Evolutionary conservation across 129 eudicot species (phyloP), one percentile per base, ranked within the genome.

Genomic region (Ambrosia artemisiifolia): DNA sequence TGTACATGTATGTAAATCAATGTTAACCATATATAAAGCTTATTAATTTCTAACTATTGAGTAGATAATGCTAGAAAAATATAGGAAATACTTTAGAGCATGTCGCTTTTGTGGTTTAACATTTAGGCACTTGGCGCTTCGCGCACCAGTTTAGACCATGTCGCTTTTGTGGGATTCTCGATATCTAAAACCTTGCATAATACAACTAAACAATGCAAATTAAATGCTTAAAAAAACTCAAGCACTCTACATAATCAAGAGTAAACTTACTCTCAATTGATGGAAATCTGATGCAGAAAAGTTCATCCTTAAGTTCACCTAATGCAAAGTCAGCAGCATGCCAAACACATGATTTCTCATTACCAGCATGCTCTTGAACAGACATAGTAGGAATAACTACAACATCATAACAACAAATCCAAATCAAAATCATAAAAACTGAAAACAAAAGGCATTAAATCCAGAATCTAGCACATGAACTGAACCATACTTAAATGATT

Each of bases 281-380:
- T 56, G 76, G 83, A 16, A 89, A 89, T 75, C 96, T 80, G 57
- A 89, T 84, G 72, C 92, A 86, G 51, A 89, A 89, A 30, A 86
- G 54, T 20, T 89, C 96, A 53, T 86, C 90, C 78, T 89, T 89
- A 43, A 89, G 81, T 75, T 89, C 96, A 4, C 96, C 96, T 77
- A 86, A 92, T 38, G 96, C 83, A 73, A 69, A 89, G 67, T 89
- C 96, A 62, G 86, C 55, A 6, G 96, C 96, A 75, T 89, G 96
- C 96, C 96, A 89, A 80, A 89, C 88, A 62, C 96, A 89, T 1
- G 92, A 89, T 80, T 86, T 89, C 3, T 89, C 96, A 57, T 86
- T 88, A 2, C 96, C 96, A 28, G 89, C 83, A 42, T 88, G 96
- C 40, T 88, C 96, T 81, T 89, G 96, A 67, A 89, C 92, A 20